Conservation (phyloP, 352 stramenopile species). For the Phytophthora pseudosyringae region DNA sequence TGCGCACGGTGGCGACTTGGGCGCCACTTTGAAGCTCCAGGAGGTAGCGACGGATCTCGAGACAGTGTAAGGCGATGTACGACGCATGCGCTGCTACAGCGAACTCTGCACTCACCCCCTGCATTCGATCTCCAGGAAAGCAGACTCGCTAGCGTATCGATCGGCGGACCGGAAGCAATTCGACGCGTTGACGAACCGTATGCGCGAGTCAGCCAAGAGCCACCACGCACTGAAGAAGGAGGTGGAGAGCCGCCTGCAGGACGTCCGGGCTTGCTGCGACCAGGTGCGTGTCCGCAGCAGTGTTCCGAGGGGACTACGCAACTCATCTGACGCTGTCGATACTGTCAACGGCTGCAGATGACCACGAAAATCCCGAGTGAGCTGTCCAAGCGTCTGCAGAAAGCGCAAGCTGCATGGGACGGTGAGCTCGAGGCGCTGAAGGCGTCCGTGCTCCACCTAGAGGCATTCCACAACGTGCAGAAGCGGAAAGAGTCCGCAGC, state of each 20-base stretch:
- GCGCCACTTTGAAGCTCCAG: slow-evolving; percentile 44
- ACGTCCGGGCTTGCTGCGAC: slow-evolving; percentile 45
- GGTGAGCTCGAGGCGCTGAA: slow-evolving; percentile 46
- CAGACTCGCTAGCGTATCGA: slow-evolving; percentile 45
- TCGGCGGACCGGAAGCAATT: slow-evolving; percentile 66
- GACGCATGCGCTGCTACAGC: neutral
- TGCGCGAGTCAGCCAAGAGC: slow-evolving; percentile 57
- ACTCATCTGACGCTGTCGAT: neutral
- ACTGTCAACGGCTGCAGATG: slow-evolving; percentile 39
- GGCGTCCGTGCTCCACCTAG: slow-evolving; percentile 39
- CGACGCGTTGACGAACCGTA: slow-evolving; percentile 59
- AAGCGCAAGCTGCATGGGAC: slow-evolving; percentile 52
- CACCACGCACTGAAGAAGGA: slow-evolving; percentile 51
- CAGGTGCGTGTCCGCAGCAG: slow-evolving; percentile 30
- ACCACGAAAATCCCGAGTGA: slow-evolving; percentile 58
- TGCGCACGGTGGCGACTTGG: slow-evolving; percentile 22
- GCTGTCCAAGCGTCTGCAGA: slow-evolving; percentile 52
- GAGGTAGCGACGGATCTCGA: slow-evolving; percentile 47
- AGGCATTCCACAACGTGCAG: slow-evolving; percentile 30
- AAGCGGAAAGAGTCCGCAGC: slow-evolving; percentile 19
- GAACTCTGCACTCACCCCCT: neutral
- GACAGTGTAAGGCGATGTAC: slow-evolving; percentile 37
- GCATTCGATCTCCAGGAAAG: slow-evolving; percentile 37
- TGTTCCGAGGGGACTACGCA: neutral
- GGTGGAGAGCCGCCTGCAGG: slow-evolving; percentile 50